Base-by-base conservation (phyloP, 345 rosid species). In the Brassica incana region DNA sequence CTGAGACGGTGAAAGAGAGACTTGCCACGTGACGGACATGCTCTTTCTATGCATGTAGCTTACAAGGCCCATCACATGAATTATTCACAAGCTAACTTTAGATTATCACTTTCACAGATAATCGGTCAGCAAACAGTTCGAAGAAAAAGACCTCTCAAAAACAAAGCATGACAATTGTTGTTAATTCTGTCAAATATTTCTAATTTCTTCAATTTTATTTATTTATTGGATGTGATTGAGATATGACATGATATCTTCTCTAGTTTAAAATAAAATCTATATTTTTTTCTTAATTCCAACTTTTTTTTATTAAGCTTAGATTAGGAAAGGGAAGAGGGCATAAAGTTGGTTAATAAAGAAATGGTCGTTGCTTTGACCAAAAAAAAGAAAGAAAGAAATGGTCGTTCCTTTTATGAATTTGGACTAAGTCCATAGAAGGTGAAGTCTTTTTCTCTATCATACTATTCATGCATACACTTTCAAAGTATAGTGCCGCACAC, bases 1-100 rank as follows among this genome's bases (percentile, higher is more conserved):
- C 27, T 52, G 79, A 60, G 74, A 79, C 74, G 65, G 23, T 40
- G 40, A n/a, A 20, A 59, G 78, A 78, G 54, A 60, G 74, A 45
- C 69, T 52, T 45, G 78, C 79, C 83, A 80, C 83, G 83, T 80
- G 76, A 75, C 30, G 36, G 50, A 60, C 83, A 80, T 75, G 76
- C 83, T 25, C 76, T 40, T 54, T 14, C 8, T 27, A 14, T 73
- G 30, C 73, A 43, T 67, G 72, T 25, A n/a, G 38, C 65, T 8
- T 43, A 60, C 9, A 68, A 74, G 66, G 36, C 75, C 79, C 83
- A 80, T 63, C 72, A 15, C 78, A 61, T 74, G 52, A 62, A 73
- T 59, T 29, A 73, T 43, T 74, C 65, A 48, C 78, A 15, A 60
- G 64, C 35, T 48, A 66, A 65, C 36, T 62, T 75, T 58, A 73